A percentile compares a stretch with the other conserved stretches of the same genome.
Conservation (phyloP, 768 basidiomycete species). For the Leucosporidium yakuticum region DNA sequence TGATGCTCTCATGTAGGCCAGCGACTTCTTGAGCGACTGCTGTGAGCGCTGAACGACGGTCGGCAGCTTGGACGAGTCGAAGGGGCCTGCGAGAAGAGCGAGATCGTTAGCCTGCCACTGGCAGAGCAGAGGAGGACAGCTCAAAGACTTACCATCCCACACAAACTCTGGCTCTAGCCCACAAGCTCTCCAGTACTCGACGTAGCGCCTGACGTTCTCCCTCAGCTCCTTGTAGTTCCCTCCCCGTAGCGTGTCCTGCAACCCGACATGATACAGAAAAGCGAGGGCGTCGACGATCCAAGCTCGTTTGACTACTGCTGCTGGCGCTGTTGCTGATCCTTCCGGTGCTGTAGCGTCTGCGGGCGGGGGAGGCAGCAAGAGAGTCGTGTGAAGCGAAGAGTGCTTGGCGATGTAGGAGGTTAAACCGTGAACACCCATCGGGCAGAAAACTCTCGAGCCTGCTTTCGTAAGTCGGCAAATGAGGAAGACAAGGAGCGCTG, state of each 20-base stretch:
- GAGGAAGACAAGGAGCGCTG: too few relatives aligned
- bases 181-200: constrained; percentile 18
- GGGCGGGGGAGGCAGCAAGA: not conserved
- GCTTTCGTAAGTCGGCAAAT: too few relatives aligned
- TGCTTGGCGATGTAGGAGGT: constrained; percentile 18
- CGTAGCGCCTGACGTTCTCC: not conserved
- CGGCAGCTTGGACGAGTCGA: constrained; percentile 17
- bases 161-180: constrained; percentile 27
- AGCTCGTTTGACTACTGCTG: too few relatives aligned
- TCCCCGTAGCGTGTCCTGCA: constrained; percentile 19
- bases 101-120: not conserved
- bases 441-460: too few relatives aligned
- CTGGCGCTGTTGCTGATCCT: too few relatives aligned
- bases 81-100: constrained; percentile 11
- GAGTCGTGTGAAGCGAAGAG: not conserved
- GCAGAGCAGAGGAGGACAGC: too few relatives aligned
- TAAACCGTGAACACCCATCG: constrained; percentile 30
- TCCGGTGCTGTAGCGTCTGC: too few relatives aligned
- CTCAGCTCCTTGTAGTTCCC: constrained; percentile 16
- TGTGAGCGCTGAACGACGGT: constrained; percentile 20
- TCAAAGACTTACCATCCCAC: constrained; percentile 19
- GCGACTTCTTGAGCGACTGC: constrained; percentile 20
- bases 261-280: constrained; percentile 16
- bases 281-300: not conserved
- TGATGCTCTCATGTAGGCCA: constrained; percentile 22